A percentile compares a stretch with the other conserved stretches of the same genome.
Evolutionary conservation across 352 stramenopile species (phyloP).

Genomic region (Chrysophaeum taylorii): DNA sequence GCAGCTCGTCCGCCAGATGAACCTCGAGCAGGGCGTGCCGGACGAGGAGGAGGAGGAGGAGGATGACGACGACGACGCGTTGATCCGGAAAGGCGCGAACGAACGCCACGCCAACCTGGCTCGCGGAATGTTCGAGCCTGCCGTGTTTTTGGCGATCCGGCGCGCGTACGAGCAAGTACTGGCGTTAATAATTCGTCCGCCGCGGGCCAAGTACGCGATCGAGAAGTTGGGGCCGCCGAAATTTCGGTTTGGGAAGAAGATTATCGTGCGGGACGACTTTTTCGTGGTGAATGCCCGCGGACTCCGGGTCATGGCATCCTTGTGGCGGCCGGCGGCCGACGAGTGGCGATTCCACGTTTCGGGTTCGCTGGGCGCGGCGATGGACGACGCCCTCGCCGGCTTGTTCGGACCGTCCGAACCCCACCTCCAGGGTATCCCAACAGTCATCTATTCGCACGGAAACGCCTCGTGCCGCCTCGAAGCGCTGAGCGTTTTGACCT

Average conservation of each 20-base stretch:
- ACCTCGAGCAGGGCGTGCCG: no score
- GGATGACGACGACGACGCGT: no score
- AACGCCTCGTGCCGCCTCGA: slow-evolving; percentile 27
- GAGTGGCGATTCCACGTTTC: no score
- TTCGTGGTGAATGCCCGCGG: slow-evolving; percentile 51
- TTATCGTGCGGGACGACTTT: slow-evolving; percentile 82
- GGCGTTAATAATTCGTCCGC: slow-evolving; percentile 91
- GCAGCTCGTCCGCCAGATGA: no score
- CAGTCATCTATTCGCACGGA: slow-evolving; percentile 16
- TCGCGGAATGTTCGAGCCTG: no score
- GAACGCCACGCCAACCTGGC: no score
- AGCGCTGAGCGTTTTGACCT: neutral
- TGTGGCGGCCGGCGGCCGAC: slow-evolving; percentile 39
- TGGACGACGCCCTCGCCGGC: neutral
- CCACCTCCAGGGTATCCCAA: slow-evolving; percentile 7
- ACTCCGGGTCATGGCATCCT: slow-evolving; percentile 79
- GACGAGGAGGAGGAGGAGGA: no score
- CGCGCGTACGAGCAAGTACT: slow-evolving; percentile 82
- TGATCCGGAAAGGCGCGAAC: no score
- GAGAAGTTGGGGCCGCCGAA: slow-evolving; percentile 71
- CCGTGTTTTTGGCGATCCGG: slow-evolving; percentile 8
- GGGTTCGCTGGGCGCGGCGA: neutral
- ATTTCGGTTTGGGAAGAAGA: slow-evolving; percentile 71
- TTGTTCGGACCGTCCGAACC: neutral
- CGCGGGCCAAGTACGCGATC: slow-evolving; percentile 73